Evolutionary conservation across 2,329 filamentous ascomycete species (phyloP), one percentile per base, ranked within the genome.

Genomic region (Aureobasidium mangrovei): DNA sequence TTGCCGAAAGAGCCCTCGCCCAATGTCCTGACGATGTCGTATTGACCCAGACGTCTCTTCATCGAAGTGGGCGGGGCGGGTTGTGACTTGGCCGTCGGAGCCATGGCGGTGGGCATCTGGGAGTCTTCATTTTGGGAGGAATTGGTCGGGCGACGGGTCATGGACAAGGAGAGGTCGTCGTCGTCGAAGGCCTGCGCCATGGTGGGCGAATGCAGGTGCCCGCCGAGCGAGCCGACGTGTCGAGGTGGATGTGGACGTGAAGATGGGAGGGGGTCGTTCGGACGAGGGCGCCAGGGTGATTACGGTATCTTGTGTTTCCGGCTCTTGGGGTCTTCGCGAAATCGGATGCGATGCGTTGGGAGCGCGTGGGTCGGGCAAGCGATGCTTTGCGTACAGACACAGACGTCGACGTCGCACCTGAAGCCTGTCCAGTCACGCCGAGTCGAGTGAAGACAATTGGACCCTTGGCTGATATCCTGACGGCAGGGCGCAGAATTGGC

Each of bases 1-100:
- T 98, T 98, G 64, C 93, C 93, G 69, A 98, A 98, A 2, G 91
- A 96, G 44, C 93, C 93, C 73, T 98, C 93, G 55, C 93, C 93
- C 10, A 98, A 79, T 12, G 91, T 96, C 69, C 84, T 85, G 62
- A 95, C 78, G 55, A 96, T 85, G 64, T 86, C 87, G 75, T 98
- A 98, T 71, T 91, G 88, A 61, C 90, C 90, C 65, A 97, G 83
- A 61, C 91, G 84, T 74, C 91, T 86, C 40, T 55, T 58, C 5
- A 45, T 46, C 24, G 43, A n/a, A 2, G 31, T 47, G 2, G 57
- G 57, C 6, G 51, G 57, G 3, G 52, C 40, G 4, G 49, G 49
- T 24, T 46, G 43, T 9, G 48, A 52, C 3, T 55, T 53, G 6
- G 38, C 33, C 4, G 40, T 44, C 2, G 49, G 27, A 1, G 40